Evolutionary conservation across 139 green algal genomes (phyloP).

Genomic region (Auxenochlorella pyrenoidosa): DNA sequence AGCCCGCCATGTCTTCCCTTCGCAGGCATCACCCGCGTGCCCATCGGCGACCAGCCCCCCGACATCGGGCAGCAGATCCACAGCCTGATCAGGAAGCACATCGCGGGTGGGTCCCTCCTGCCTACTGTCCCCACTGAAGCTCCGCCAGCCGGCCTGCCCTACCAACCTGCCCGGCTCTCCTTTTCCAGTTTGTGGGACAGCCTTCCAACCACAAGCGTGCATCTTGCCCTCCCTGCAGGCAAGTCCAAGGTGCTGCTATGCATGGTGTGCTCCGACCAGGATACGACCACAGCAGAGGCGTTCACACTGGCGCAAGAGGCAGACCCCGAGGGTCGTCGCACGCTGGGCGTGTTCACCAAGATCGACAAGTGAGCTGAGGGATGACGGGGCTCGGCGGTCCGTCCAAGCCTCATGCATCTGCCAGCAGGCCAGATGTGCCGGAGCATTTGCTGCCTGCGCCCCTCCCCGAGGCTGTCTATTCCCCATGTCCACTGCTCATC

Average conservation of each 20-base stretch:
- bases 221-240: background rate
- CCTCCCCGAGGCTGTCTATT: no score
- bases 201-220: no score
- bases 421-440: no score
- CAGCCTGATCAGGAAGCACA: background rate
- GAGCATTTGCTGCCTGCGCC: no score
- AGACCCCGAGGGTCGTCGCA: background rate
- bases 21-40: background rate
- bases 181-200: no score
- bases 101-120: background rate
- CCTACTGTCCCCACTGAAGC: no score
- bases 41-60: background rate
- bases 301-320: background rate
- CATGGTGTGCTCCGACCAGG: background rate
- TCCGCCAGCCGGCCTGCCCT: no score
- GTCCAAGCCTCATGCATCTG: no score
- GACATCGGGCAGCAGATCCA: background rate
- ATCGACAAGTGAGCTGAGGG: background rate
- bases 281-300: background rate
- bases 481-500: no score
- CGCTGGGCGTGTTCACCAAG: background rate
- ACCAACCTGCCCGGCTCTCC: no score
- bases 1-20: background rate
- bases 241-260: background rate
- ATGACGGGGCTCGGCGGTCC: no score